phyloP scores from a whole-genome alignment of 345 rosid species.

The Citrus unshiu region DNA sequence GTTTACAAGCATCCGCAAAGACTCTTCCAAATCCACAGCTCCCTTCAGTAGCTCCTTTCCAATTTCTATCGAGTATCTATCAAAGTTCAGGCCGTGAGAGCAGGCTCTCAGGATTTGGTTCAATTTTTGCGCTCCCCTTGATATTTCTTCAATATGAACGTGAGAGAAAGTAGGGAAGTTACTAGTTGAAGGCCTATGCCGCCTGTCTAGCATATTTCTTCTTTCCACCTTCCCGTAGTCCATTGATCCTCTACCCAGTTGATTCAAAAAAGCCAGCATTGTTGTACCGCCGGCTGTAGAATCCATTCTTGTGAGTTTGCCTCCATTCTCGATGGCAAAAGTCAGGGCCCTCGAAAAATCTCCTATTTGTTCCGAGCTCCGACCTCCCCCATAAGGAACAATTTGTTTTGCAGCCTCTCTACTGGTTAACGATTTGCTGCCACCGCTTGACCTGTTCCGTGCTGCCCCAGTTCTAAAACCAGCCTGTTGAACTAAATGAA shows the following conservation, averaged over 20 bases:
- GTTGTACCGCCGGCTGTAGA: constrained; percentile 48
- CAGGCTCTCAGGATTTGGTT: constrained; percentile 75
- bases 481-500: constrained; percentile 32
- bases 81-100: constrained; percentile 58
- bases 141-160: constrained; percentile 68
- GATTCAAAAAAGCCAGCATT: constrained; percentile 57
- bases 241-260: constrained; percentile 53
- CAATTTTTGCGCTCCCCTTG: constrained; percentile 70
- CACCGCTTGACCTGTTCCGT: constrained; percentile 21
- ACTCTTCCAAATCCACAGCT: constrained; percentile 75
- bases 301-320: constrained; percentile 50
- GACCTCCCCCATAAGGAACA: constrained; percentile 47
- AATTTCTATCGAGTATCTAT: constrained; percentile 63
- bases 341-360: constrained; percentile 69
- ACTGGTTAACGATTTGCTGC: constrained; percentile 27
- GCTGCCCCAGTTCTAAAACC: constrained; percentile 31
- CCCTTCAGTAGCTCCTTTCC: constrained; percentile 77
- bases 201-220: constrained; percentile 27
- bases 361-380: constrained; percentile 39
- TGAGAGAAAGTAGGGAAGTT: constrained; percentile 50
- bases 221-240: constrained; percentile 38
- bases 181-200: constrained; percentile 32
- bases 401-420: constrained; percentile 46
- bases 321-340: constrained; percentile 75
- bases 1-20: constrained; percentile 74